Evolutionary conservation across 768 basidiomycete species (phyloP).

Genomic region (Rhodotorula babjevae): DNA sequence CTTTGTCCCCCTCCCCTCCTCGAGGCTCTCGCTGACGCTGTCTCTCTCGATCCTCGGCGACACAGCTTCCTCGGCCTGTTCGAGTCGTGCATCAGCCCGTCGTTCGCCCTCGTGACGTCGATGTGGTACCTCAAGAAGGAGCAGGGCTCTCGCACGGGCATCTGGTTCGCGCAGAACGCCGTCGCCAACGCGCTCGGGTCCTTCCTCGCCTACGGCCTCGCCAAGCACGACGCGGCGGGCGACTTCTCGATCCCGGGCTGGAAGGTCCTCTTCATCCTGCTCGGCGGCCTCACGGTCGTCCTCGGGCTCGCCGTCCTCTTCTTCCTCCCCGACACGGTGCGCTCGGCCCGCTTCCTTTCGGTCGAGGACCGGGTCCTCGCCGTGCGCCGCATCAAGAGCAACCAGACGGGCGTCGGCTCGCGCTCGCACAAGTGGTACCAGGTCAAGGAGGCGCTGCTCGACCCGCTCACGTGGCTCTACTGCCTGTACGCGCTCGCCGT

Average conservation of each 20-base stretch:
- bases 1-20: too few relatives aligned
- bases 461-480: slow-evolving; percentile 34
- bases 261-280: slow-evolving; percentile 6
- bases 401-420: slow-evolving; percentile 33
- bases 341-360: slow-evolving; percentile 12
- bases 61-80: slow-evolving; percentile 19
- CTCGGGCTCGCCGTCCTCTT: neutral
- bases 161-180: slow-evolving; percentile 35
- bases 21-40: neutral
- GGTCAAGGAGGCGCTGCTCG: slow-evolving; percentile 27
- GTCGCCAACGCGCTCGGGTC: slow-evolving; percentile 23
- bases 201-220: slow-evolving; percentile 32
- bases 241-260: slow-evolving; percentile 7
- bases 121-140: slow-evolving; percentile 19
- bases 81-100: slow-evolving; percentile 17
- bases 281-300: neutral
- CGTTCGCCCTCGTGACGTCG: slow-evolving; percentile 13
- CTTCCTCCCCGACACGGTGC: slow-evolving; percentile 24
- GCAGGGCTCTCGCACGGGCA: slow-evolving; percentile 17
- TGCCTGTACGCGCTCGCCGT: slow-evolving; percentile 20
- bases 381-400: slow-evolving; percentile 28
- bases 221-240: slow-evolving; percentile 14
- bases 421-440: slow-evolving; percentile 27
- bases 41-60: too few relatives aligned
- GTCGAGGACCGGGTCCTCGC: slow-evolving; percentile 9